Conservation (phyloP, 495 filamentous ascomycete species). For the Jackrogersella minutella region DNA sequence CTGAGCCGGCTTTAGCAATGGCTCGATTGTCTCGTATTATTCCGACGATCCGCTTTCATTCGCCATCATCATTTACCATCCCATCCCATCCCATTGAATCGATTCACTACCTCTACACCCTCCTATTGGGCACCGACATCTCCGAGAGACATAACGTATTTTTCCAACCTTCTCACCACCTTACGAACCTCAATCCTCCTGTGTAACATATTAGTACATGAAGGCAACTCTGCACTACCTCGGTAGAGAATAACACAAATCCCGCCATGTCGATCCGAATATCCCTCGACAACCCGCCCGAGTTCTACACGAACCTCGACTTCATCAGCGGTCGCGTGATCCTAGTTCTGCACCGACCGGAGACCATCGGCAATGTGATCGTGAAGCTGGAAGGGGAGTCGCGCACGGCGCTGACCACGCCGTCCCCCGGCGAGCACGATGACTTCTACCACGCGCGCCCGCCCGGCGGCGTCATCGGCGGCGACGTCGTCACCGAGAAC, state of each 20-base stretch:
- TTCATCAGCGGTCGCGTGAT: conserved; percentile 71
- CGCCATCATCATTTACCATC: not conserved
- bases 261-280: conserved; percentile 77
- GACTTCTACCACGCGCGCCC: conserved; percentile 32
- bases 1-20: conserved; percentile 10
- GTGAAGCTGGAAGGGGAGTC: conserved; percentile 96
- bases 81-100: not conserved
- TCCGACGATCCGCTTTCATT: conserved; percentile 23
- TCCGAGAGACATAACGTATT: conserved; percentile 17
- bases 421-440: conserved; percentile 26
- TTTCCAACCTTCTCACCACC: not conserved
- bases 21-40: conserved; percentile 25
- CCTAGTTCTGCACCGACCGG: conserved; percentile 67
- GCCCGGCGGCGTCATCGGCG: conserved; percentile 34
- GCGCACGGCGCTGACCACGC: conserved; percentile 62
- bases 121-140: conserved; percentile 20
- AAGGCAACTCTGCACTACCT: not conserved
- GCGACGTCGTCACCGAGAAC: conserved; percentile 56
- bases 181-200: not conserved
- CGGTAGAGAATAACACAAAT: not conserved
- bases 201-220: not conserved
- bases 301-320: conserved; percentile 91
- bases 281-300: conserved; percentile 74
- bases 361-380: conserved; percentile 77
- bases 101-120: conserved; percentile 2